Evolutionary conservation across 768 basidiomycete genomes (phyloP), one percentile per base, ranked within the genome.

Genomic region (Fibroporia radiculosa): DNA sequence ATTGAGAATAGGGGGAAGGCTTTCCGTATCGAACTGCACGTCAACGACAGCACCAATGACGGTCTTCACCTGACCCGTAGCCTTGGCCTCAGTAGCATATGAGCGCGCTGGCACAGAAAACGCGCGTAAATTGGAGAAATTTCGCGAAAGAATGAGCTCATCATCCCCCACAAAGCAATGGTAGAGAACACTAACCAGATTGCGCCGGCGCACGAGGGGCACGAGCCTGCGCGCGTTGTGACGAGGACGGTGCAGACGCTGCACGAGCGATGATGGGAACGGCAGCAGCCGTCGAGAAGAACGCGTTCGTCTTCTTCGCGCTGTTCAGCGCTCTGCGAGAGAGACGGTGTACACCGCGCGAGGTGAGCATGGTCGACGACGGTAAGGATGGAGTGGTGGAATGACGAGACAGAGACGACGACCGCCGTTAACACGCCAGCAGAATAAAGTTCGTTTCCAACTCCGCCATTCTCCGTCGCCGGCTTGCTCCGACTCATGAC

Each of bases 31-130:
- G 62, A 98, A 98, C 70, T 97, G 92, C 57, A 99, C 96, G 66
- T 99, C 96, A 62, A 99, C 96, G 71, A 99, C 96, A 71, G 96
- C 95, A 86, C 96, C 96, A 69, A 99, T 99, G 77, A 99, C 93
- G 57, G 92, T 93, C 77, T 97, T 96, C 62, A 97, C 88, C 36
- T 77, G 70, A 57, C 93, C 93, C 57, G 76, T 68, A 44, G 75
- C 65, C 72, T 80, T 84, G 48, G 87, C 78, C 66, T 95, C 92
- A 44, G 93, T 93, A 52, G 93, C 93, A 76, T 93, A 95, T 40
- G 81, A 70, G 64, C 93, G 93, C 52, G 75, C 84, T 83, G 16
- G 5, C n/a, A 4, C 19, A 27, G 28, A 35, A 12, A 19, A 8
- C 22, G 19, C 42, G 26, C 26, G 14, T 22, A 19, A 33, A 34